Percentiles rank a stretch among this genome's conserved stretches.
Evolutionary conservation across 1,284 basidiomycete genomes (phyloP).

Genomic region (Cystobasidium slooffiae): DNA sequence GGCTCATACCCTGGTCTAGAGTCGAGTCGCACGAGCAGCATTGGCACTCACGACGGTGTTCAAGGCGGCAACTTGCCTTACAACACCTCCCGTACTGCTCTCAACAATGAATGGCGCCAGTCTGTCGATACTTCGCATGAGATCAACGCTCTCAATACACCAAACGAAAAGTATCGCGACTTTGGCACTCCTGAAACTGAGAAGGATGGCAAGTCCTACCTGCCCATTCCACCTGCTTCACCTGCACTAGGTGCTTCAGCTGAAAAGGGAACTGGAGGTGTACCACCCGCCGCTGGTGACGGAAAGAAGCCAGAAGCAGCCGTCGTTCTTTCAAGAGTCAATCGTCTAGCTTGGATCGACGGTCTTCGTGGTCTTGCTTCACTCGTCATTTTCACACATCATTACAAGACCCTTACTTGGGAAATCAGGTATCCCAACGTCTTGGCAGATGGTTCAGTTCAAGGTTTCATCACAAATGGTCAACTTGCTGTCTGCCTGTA

Average conservation of each 20-base stretch:
- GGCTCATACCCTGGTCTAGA: conserved; percentile 53
- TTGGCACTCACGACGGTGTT: conserved; percentile 53
- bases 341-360: conserved; percentile 58
- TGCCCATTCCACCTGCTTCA: conserved; percentile 50
- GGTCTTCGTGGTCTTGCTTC: conserved; percentile 58
- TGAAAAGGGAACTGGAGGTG: conserved; percentile 45
- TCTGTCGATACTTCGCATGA: conserved; percentile 52
- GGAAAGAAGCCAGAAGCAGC: conserved; percentile 49
- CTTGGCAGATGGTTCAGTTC: conserved; percentile 55
- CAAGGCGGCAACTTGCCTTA: conserved; percentile 48
- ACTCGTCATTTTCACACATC: conserved; percentile 58
- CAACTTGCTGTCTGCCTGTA: conserved; percentile 56
- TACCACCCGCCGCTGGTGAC: conserved; percentile 34
- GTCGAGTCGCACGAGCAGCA: conserved; percentile 54
- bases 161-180: conserved; percentile 51
- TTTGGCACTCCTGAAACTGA: conserved; percentile 43
- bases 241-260: conserved; percentile 50
- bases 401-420: conserved; percentile 58
- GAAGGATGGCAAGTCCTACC: conserved; percentile 47
- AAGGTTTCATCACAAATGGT: conserved; percentile 55
- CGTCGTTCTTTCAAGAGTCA: conserved; percentile 53
- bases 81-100: conserved; percentile 55
- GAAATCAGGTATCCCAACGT: conserved; percentile 54
- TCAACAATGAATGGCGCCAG: conserved; percentile 55
- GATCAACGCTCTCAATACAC: conserved; percentile 46